These are phyloP conservation scores for Sarocladium kiliense DNA, from an alignment of 2,329 filamentous ascomycete genomes.

Conservation along the genomic window DNA sequence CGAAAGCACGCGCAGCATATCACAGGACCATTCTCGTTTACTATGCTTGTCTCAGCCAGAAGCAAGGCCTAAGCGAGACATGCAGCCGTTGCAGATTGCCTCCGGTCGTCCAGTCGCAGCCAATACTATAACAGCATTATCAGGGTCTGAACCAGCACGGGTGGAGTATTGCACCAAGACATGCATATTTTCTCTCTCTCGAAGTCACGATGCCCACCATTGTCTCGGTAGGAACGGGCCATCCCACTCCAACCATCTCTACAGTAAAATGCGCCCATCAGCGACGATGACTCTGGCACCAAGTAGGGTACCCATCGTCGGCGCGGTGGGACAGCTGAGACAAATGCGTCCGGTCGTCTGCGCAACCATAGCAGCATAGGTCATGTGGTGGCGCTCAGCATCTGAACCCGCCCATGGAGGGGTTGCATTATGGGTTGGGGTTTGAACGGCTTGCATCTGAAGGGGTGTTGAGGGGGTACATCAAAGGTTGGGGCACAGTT, in stretches of 20 bases:
- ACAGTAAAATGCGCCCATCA: no score
- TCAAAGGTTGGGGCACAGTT: not conserved
- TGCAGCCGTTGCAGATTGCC: not conserved
- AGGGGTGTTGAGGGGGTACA: not conserved
- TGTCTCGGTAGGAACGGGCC: not conserved
- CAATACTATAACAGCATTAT: not conserved
- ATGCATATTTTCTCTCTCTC: no score
- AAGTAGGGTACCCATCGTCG: no score
- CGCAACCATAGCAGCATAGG: not conserved
- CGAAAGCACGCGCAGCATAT: no score
- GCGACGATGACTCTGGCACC: no score
- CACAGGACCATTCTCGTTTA: not conserved
- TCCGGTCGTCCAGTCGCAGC: not conserved
- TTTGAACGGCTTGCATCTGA: not conserved
- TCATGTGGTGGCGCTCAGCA: not conserved
- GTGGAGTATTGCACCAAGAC: no score
- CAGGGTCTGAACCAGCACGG: no score
- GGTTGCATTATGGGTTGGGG: not conserved
- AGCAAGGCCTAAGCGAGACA: not conserved
- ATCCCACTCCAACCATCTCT: not conserved
- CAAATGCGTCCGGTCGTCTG: not conserved
- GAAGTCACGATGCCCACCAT: not conserved
- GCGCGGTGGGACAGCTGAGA: not conserved
- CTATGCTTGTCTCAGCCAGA: not conserved
- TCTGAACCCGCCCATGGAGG: not conserved